Evolutionary conservation across 208 protist genomes (phyloP), one percentile per base, ranked within the genome.

Genomic region (Leishmania gerbilli): DNA sequence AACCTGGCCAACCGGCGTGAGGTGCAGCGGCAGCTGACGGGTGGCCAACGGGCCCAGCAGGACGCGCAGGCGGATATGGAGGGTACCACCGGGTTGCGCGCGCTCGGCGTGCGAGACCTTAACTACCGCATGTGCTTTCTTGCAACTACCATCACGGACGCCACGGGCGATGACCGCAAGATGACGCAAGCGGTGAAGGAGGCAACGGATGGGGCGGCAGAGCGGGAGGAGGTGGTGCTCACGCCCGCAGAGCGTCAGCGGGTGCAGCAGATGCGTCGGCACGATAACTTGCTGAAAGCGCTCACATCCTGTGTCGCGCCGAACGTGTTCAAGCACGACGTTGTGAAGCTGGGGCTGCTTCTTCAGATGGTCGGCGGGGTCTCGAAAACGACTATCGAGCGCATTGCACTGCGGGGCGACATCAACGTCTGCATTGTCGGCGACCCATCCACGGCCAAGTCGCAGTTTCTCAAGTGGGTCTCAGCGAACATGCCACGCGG

Each of bases 351-450:
- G 8, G 99, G 99, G 37, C 93, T 99, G 40, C 87, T 99, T 34
- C 87, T 99, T 24, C 98, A 99, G 96, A 94, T 99, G 74, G 94
- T 99, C 31, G 99, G 99, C 55, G 99, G 99, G 17, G 99, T 99
- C 15, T 97, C 99, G 34, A 99, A 99, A 90, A 87, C 81, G 2
- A 99, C 99, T 15, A 58, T 95, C 11, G 98, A 99, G 76, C 87
- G 85, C 40, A 99, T 99, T 80, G 91, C 95, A 15, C 86, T 99
- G 0, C 89, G 99, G 67, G 99, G 99, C 49, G 99, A 99, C 87
- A 99, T 99, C 83, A 99, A 99, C 92, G 92, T 99, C 47, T 99
- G 97, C 91, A 97, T 99, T 58, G 98, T 99, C 51, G 99, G 99
- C 51, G 99, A 99, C 90, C 99, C 99, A 0, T 98, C 96, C 42